Evolutionary conservation across 257 asterid genomes (phyloP).

Genomic region (Rubia yunnanensis): DNA sequence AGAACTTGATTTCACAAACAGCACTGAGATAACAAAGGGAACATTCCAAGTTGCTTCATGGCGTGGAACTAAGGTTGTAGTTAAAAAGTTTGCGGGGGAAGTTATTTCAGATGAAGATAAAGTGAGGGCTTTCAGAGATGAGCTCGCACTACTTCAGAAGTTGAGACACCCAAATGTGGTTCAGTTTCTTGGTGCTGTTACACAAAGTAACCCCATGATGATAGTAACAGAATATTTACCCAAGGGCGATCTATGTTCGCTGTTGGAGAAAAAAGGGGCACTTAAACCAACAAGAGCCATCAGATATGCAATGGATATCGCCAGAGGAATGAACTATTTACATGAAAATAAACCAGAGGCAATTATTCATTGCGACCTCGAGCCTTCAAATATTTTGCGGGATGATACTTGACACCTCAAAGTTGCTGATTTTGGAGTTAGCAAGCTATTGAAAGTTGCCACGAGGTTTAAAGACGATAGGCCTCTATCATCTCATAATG

Average conservation of each 20-base stretch:
- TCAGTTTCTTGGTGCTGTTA: slow-evolving; percentile 97
- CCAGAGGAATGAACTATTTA: slow-evolving; percentile 95
- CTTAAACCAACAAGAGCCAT: slow-evolving; percentile 83
- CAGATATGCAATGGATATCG: slow-evolving; percentile 91
- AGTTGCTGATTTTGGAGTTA: slow-evolving; percentile 94
- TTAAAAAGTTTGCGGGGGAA: slow-evolving; percentile 74
- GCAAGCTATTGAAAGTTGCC: slow-evolving; percentile 77
- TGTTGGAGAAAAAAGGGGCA: slow-evolving; percentile 54
- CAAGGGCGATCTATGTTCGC: slow-evolving; percentile 85
- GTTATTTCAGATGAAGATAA: slow-evolving; percentile 59
- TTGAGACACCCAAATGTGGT: slow-evolving; percentile 92
- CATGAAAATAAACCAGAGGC: slow-evolving; percentile 81
- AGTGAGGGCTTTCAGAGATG: slow-evolving; percentile 86
- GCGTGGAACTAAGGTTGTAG: slow-evolving; percentile 94
- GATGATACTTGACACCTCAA: slow-evolving; percentile 94
- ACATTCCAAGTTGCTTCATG: slow-evolving; percentile 70
- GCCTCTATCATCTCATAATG: slow-evolving; percentile 39
- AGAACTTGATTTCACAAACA: slow-evolving; percentile 77
- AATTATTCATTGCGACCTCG: slow-evolving; percentile 87
- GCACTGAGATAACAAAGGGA: slow-evolving; percentile 75
- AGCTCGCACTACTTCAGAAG: slow-evolving; percentile 89
- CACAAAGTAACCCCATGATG: slow-evolving; percentile 98
- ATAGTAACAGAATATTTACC: slow-evolving; percentile 95
- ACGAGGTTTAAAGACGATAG: slow-evolving; percentile 63
- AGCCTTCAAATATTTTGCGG: slow-evolving; percentile 88